These are phyloP conservation scores for Solanum aculeatissimum DNA, from an alignment of 305 asterid genomes.

Conservation along the genomic window DNA sequence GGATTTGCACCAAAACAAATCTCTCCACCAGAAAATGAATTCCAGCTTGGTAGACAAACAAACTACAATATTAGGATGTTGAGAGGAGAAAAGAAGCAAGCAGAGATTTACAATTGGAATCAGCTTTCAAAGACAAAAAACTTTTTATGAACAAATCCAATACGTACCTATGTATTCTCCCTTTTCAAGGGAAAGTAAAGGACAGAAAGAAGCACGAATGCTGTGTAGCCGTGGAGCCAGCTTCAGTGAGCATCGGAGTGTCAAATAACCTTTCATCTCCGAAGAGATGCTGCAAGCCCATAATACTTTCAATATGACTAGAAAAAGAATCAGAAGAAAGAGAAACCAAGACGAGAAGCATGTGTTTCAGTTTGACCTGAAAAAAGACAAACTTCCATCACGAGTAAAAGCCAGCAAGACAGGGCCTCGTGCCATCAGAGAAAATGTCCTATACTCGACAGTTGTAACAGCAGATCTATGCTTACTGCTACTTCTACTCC, in stretches of 20 bases:
- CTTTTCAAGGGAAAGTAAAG: constrained; percentile 95
- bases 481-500: constrained; percentile 55
- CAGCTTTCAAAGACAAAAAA: not conserved
- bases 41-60: not conserved
- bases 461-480: constrained; percentile 70
- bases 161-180: constrained; percentile 82
- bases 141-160: not conserved
- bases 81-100: not conserved
- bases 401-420: constrained; percentile 65
- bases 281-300: constrained; percentile 46
- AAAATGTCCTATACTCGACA: constrained; percentile 84
- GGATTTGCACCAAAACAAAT: not conserved
- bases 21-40: not conserved
- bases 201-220: constrained; percentile 94
- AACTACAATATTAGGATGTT: not conserved
- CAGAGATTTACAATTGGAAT: not conserved
- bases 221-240: constrained; percentile 72
- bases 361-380: constrained; percentile 42
- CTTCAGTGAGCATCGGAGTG: constrained; percentile 80
- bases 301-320: constrained; percentile 1
- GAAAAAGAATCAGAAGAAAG: constrained; percentile 4
- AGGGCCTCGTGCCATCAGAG: constrained; percentile 84
- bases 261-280: constrained; percentile 84
- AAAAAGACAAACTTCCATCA: constrained; percentile 90
- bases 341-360: not conserved